A percentile compares a stretch with the other conserved stretches of the same genome.
phyloP scores from a whole-genome alignment of 345 rosid genomes.

The Clausena lansium region DNA sequence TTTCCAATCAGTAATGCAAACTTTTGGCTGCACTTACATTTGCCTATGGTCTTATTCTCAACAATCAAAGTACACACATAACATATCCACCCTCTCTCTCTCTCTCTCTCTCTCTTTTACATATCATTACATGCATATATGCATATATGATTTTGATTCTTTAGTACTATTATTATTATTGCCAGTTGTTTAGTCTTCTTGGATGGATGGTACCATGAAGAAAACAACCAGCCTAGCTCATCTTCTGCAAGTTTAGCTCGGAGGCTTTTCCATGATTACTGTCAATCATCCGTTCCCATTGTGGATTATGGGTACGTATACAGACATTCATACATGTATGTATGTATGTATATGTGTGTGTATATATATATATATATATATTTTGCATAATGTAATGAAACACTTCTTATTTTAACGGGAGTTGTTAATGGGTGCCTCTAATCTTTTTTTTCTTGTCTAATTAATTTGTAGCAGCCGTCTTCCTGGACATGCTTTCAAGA shows the following conservation, averaged over 20 bases:
- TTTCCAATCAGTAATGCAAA: slow-evolving; percentile 46
- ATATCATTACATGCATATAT: not conserved
- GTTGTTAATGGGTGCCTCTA: not conserved
- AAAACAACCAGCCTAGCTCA: slow-evolving; percentile 32
- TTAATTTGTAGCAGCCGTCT: slow-evolving; percentile 32
- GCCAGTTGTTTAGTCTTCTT: slow-evolving; percentile 44
- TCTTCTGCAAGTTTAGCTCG: slow-evolving; percentile 44
- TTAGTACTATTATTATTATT: not conserved
- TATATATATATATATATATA: too few species aligned
- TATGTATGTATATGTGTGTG: too few species aligned
- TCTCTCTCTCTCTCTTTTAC: not conserved
- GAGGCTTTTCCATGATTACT: slow-evolving; percentile 50
- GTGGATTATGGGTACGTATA: slow-evolving; percentile 33
- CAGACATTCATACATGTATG: too few species aligned
- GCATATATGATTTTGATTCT: not conserved
- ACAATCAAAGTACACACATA: slow-evolving; percentile 38
- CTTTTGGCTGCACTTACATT: slow-evolving; percentile 51
- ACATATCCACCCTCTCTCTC: not conserved
- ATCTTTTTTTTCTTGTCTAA: not conserved
- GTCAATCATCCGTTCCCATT: slow-evolving; percentile 31
- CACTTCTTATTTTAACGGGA: not conserved
- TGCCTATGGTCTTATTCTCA: slow-evolving; percentile 60
- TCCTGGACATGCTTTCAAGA: slow-evolving; percentile 74
- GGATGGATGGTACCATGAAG: slow-evolving; percentile 59
- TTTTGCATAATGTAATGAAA: too few species aligned